These are phyloP conservation scores for Trametes elegans DNA, from an alignment of 768 basidiomycete genomes.

Conservation along the genomic window DNA sequence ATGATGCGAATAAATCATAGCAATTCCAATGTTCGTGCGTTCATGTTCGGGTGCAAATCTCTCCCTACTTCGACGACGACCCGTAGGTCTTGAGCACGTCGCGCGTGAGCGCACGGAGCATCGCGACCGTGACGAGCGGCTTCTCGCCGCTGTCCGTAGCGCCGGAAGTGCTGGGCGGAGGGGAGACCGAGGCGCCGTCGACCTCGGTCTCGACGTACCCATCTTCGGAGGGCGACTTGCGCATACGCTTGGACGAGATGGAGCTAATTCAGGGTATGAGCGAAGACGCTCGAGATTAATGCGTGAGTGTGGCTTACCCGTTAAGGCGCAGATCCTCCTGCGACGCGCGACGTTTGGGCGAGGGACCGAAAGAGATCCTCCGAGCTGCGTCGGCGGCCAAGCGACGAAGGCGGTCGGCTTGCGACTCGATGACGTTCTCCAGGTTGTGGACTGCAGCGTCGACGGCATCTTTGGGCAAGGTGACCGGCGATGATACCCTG, in stretches of 20 bases:
- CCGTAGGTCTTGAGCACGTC: constrained; percentile 42
- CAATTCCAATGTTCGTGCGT: too few species aligned
- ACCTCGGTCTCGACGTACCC: constrained; percentile 29
- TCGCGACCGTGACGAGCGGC: constrained; percentile 55
- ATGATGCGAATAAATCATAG: background rate
- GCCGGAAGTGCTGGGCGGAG: constrained; percentile 43
- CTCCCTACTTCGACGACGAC: constrained; percentile 6
- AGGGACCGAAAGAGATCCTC: constrained; percentile 1
- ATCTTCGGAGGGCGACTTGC: constrained; percentile 31
- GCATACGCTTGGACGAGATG: constrained; percentile 21
- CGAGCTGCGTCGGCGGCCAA: constrained; percentile 11
- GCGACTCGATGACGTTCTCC: constrained; percentile 12
- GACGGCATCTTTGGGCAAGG: constrained; percentile 8
- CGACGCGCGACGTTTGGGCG: constrained; percentile 23
- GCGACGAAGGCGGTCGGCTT: constrained; percentile 17
- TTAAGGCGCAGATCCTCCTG: constrained; percentile 17
- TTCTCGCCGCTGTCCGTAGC: constrained; percentile 38
- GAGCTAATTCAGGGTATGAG: background rate
- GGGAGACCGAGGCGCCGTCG: constrained; percentile 30
- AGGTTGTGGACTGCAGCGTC: constrained; percentile 10
- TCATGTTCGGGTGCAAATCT: too few species aligned
- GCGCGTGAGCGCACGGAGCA: constrained; percentile 59
- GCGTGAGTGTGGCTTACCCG: constrained; percentile 16
- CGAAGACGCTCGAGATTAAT: background rate
- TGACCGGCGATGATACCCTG: background rate